Conservation (phyloP, 257 asterid species). For the Solanum acaule region DNA sequence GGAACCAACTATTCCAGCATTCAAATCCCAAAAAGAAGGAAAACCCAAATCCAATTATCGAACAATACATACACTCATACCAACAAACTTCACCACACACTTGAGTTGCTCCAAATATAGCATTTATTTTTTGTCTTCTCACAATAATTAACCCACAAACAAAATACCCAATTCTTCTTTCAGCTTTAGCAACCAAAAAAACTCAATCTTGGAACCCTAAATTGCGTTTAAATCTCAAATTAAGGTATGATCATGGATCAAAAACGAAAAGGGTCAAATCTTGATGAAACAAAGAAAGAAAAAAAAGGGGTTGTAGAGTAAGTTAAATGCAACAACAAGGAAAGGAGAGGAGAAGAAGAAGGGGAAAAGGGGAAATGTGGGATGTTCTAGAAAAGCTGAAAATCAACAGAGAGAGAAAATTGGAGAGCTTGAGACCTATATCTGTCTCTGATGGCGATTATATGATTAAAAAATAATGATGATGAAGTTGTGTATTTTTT, state of each 20-base stretch:
- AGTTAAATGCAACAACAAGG: background rate
- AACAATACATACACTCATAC: constrained; percentile 12
- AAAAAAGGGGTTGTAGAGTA: background rate
- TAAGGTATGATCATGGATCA: background rate
- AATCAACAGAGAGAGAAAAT: constrained; percentile 1
- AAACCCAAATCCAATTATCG: constrained; percentile 6
- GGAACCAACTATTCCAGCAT: constrained; percentile 83
- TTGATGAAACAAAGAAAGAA: background rate
- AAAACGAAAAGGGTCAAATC: background rate
- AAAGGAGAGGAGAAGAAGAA: background rate
- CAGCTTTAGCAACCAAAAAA: background rate
- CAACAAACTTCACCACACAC: constrained; percentile 23
- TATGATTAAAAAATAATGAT: background rate
- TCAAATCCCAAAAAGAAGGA: constrained; percentile 25
- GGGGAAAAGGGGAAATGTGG: background rate
- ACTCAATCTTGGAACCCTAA: background rate
- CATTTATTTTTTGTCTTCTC: constrained; percentile 27
- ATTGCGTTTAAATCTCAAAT: background rate
- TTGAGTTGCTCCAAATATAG: constrained; percentile 42
- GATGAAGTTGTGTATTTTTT: background rate
- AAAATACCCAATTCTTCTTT: background rate
- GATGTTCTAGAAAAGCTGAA: background rate
- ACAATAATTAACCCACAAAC: background rate
- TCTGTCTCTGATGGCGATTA: background rate
- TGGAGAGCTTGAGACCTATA: background rate